Evolutionary conservation across 1,139 yeast species (phyloP), one percentile per base, ranked within the genome.

Genomic region (Sugiyamaella japonica): DNA sequence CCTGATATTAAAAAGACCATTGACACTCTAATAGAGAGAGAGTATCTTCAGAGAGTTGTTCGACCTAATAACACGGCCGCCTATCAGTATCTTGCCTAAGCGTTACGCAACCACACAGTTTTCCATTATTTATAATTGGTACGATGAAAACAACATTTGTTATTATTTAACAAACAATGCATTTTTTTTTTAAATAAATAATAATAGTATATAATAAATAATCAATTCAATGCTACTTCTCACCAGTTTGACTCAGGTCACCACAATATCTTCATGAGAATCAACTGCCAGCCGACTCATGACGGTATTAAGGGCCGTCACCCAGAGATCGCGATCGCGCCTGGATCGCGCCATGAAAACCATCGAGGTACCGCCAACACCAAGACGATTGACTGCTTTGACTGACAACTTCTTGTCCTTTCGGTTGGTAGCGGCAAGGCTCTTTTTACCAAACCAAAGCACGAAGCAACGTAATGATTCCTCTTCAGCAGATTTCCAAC

Each of bases 1-100:
- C 79, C 89, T 13, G 96, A 91, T 68, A 86, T 93, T 66, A 93
- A 93, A 74, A 82, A 84, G 68, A 89, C 91, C 42, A 88, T 93
- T 63, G 97, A 89, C 67, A 81, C 80, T 49, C 80, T 93, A 70
- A 86, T 93, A 55, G 97, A 91, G 61, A 84, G 85, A 70, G 96
- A 89, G 66, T 93, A 89, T 68, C 74, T 93, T 60, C 84, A 83
- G 64, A 84, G 99, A 70, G 77, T 82, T 48, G 93, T 45, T 10
- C 36, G 37, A 29, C 15, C 49, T 2, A 45, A 45, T 16, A 45
- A 36, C 15, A 45, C 49, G 8, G 28, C 49, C 1, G 12, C 49
- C 8, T 90, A 89, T 68, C 86, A 86, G 63, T 93, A 93, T 69
- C 75, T 90, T 61, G 95, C 96, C 36, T 84, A 71, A 60, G 10